phyloP scores from a whole-genome alignment of 495 filamentous ascomycete genomes.

The Letharia lupina region DNA sequence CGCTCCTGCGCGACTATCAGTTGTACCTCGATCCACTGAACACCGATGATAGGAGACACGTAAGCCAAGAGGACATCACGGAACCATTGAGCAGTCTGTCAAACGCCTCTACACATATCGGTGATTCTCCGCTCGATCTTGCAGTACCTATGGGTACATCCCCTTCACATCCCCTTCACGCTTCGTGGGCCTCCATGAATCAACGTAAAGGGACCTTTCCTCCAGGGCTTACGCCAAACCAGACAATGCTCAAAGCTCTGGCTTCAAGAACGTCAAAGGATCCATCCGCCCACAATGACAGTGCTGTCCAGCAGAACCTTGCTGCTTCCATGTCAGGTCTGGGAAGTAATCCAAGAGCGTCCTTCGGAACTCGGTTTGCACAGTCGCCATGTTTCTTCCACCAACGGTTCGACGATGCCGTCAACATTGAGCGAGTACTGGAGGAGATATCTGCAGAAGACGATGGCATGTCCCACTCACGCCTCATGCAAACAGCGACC shows the following conservation, averaged over 20 bases:
- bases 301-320: constrained; percentile 46
- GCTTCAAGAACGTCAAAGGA: constrained; percentile 60
- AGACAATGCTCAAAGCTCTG: constrained; percentile 83
- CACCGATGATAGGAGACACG: constrained; percentile 22
- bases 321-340: constrained; percentile 57
- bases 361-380: constrained; percentile 56
- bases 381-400: constrained; percentile 97
- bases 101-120: constrained; percentile 26
- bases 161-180: constrained; percentile 29
- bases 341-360: constrained; percentile 42
- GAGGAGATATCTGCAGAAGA: constrained; percentile 83
- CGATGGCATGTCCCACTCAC: constrained; percentile 84
- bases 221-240: constrained; percentile 59
- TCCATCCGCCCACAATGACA: constrained; percentile 39
- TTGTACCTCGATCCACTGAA: constrained; percentile 29
- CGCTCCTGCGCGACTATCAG: constrained; percentile 29
- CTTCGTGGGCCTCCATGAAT: constrained; percentile 37
- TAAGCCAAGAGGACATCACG: constrained; percentile 21
- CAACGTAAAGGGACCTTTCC: constrained; percentile 57
- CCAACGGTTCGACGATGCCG: constrained; percentile 87
- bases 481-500: constrained; percentile 87
- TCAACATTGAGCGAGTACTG: constrained; percentile 88
- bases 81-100: constrained; percentile 24
- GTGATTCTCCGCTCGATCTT: constrained; percentile 30
- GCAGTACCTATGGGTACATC: constrained; percentile 26